Evolutionary conservation across 1,284 basidiomycete species (phyloP).

Genomic region (Puccinia horiana): DNA sequence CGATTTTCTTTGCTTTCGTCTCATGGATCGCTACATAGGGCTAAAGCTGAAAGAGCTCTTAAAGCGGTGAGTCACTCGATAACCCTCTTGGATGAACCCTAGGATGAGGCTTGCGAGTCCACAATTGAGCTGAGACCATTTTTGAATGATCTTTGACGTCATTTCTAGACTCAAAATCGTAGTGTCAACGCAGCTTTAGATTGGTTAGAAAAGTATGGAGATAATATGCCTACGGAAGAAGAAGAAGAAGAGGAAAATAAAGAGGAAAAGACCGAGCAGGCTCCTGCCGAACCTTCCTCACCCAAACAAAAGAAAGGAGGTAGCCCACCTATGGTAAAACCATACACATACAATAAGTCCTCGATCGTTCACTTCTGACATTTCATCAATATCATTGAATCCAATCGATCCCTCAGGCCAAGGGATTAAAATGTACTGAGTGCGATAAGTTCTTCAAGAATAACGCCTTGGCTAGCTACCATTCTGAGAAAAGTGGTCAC

Average conservation of each 20-base stretch:
- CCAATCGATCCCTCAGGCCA: background rate
- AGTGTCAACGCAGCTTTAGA: conserved; percentile 27
- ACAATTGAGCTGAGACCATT: too few species aligned
- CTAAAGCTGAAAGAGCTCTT: background rate
- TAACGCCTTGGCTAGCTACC: conserved; percentile 83
- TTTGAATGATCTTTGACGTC: too few species aligned
- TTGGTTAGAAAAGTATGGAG: conserved; percentile 25
- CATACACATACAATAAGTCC: background rate
- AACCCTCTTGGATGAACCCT: too few species aligned
- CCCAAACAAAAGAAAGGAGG: background rate
- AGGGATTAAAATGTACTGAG: conserved; percentile 35
- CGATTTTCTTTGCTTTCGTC: background rate
- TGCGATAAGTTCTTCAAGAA: conserved; percentile 64
- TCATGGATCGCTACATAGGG: background rate
- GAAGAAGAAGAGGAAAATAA: conserved; percentile 1
- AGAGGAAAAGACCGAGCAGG: background rate
- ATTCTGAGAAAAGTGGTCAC: conserved; percentile 93
- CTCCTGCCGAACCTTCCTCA: background rate
- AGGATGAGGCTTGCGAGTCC: too few species aligned
- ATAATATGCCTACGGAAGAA: background rate
- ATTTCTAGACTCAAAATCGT: conserved; percentile 22
- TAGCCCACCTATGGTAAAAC: conserved; percentile 15
- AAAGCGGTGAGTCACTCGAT: background rate
- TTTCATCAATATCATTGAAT: background rate
- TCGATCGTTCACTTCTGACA: background rate